Base-by-base conservation (phyloP, 2,329 filamentous ascomycete species). In the Corinectria fuckeliana region DNA sequence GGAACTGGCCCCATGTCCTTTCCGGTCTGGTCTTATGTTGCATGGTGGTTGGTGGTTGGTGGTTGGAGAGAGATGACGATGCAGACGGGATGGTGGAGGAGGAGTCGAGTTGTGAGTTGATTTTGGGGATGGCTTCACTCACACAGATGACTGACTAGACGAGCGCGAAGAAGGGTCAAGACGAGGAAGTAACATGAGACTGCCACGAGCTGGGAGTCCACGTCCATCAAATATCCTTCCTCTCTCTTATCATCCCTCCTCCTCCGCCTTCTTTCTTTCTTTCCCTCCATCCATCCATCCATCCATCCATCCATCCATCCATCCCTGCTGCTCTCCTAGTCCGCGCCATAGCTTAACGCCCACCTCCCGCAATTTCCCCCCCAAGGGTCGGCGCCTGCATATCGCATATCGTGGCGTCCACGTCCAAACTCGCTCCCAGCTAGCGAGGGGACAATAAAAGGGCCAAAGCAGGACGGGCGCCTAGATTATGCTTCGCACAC, bases 1-100 rank as follows among this genome's bases (percentile, higher is more conserved):
- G 56, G 28, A 53, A 20, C 20, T 56, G 26, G 14, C 50, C 44
- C 52, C 41, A 50, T 4, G 45, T 30, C 36, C 39, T 50, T 26
- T 56, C 26, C 25, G 3, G 26, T 1, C 5, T 26, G 18, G 11
- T 3, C 4, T 39, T 39, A 5, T 14, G 10, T 14, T n/a, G 26
- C 48, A 50, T 38, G 11, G 21, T 50, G n/a, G 26, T 5, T 28
- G 5, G 16, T 3, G 8, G 13, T 7, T 3, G 4, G n/a, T 14
- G 20, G 26, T 30, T 14, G n/a, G 7, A 14, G 42, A 10, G 42
- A 47, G 10, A 30, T 18, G 3, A 4, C 3, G 30, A 14, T n/a
- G n/a, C n/a, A n/a, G n/a, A n/a, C n/a, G n/a, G n/a, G n/a, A n/a
- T n/a, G n/a, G n/a, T 34, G 13, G 13, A n/a, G 30, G 32, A 7